Conservation (phyloP, 1,284 basidiomycete genomes). For the Cystobasidiaceae sp. region DNA sequence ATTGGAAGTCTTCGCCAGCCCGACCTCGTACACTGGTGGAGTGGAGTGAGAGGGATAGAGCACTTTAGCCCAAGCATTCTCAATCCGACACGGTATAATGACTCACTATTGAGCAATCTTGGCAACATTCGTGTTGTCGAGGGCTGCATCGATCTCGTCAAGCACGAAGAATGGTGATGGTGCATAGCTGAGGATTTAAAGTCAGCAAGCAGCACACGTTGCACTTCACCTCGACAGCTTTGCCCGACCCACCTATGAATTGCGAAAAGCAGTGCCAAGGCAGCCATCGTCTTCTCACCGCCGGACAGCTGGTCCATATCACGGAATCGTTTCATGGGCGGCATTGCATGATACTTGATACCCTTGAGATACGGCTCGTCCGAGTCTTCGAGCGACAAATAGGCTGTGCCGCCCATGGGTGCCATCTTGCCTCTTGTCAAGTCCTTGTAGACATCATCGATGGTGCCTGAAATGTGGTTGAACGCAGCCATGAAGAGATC, state of each 20-base stretch:
- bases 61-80: conserved; percentile 32
- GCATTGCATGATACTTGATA: conserved; percentile 98
- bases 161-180: conserved; percentile 98
- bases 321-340: conserved; percentile 96
- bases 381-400: conserved; percentile 82
- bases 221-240: neutral
- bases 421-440: conserved; percentile 89
- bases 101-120: conserved; percentile 88
- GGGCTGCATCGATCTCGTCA: conserved; percentile 95
- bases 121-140: conserved; percentile 92
- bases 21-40: conserved; percentile 7
- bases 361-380: conserved; percentile 93
- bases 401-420: conserved; percentile 92
- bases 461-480: conserved; percentile 87
- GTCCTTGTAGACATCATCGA: conserved; percentile 96
- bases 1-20: conserved; percentile 65
- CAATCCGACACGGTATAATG: conserved; percentile 61
- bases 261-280: conserved; percentile 87
- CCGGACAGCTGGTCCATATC: conserved; percentile 99
- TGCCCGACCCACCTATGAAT: conserved; percentile 70
- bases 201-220: conserved; percentile 24
- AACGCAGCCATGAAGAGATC: conserved; percentile 96
- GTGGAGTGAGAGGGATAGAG: neutral
- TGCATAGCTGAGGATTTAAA: conserved; percentile 66
- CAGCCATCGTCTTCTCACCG: conserved; percentile 97